Evolutionary conservation across 441 rosid genomes (phyloP), one percentile per base, ranked within the genome.

Genomic region (Erodium trifolium): DNA sequence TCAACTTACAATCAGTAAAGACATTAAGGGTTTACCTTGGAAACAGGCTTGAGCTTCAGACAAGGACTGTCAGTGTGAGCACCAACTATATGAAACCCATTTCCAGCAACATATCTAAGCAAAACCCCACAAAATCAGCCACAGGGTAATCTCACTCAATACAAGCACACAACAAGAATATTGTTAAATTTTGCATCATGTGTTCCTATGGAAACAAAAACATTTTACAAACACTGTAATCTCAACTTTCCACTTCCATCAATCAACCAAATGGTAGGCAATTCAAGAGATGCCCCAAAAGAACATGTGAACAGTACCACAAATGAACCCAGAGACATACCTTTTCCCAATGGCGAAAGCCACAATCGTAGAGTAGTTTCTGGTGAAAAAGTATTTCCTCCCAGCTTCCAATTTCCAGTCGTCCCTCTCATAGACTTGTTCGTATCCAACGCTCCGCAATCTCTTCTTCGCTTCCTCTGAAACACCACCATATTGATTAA

Each of bases 61-160:
- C 99, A 95, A 77, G 97, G 99, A 78, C 99, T 95, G 71, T 95
- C 99, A 13, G 97, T 92, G 64, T 95, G 99, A 16, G 98, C 98
- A 51, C 99, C 97, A 0, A 95, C 81, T 4, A 90, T 80, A 75
- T 86, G 87, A 76, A 95, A 90, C 49, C 99, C 99, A 71, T 92
- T 88, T 62, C 99, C 98, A 70, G 96, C 89, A 68, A 80, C 95
- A 76, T 86, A 95, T 75, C 97, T 95, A 71, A 69, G 59, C 49
- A 75, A 59, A 34, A 27, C 57, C 39, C 34, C 51, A 64, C 18
- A 51, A 63, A 12, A 68, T 72, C 73, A 79, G 53, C 17, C 34
- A 66, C 27, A 10, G 19, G 60, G 45, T 53, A 53, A 53, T 53
- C 60, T n/a, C 60, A 53, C 13, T 51, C 55, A 37, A 2, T 4